Base-by-base conservation (phyloP, 2,329 filamentous ascomycete genomes). In the Rhinocladiella mackenziei region DNA sequence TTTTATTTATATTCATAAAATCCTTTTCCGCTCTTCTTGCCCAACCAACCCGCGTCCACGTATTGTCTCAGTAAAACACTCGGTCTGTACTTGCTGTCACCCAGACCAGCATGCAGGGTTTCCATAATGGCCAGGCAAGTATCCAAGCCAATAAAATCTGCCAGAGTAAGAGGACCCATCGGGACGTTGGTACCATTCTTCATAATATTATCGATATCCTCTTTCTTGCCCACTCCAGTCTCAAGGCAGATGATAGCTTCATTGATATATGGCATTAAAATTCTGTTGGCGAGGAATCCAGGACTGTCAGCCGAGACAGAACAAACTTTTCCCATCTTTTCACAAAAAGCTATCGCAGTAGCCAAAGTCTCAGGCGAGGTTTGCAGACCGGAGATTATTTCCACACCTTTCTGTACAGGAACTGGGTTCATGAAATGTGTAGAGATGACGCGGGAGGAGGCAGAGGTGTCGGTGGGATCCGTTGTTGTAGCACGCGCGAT, bases 401-500 rank as follows among this genome's bases (percentile, higher is more conserved):
- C 92, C 4, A 98, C 92, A 39, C 92, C 92, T 68, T 95, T 95
- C 64, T 97, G 92, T 22, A 98, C 72, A 2, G 92, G 92, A 0
- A 98, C 92, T 0, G 92, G 92, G 73, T 98, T 98, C 92, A 98
- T 98, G 69, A 98, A 98, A 67, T 98, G 92, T 11, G 92, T 97
- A 39, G 87, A 88, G 43, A 98, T 81, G 7, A 98, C 92, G 35
- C 92, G 84, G 4, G 88, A 91, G 31, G 87, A 84, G 29, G 83
- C 85, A 31, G 82, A 83, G 17, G 86, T 81, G 60, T 95, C 86
- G 13, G 72, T 91, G 1, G 88, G 84, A 61, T 94, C 80, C 18
- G 81, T 84, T 1, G 91, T 91, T 7, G 89, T 80, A 3, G 92
- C 89, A 8, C 53, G 49, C 14, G 92, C 92, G 59, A 98, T 96